phyloP scores from a whole-genome alignment of 257 asterid species.

The Capsicum baccatum region DNA sequence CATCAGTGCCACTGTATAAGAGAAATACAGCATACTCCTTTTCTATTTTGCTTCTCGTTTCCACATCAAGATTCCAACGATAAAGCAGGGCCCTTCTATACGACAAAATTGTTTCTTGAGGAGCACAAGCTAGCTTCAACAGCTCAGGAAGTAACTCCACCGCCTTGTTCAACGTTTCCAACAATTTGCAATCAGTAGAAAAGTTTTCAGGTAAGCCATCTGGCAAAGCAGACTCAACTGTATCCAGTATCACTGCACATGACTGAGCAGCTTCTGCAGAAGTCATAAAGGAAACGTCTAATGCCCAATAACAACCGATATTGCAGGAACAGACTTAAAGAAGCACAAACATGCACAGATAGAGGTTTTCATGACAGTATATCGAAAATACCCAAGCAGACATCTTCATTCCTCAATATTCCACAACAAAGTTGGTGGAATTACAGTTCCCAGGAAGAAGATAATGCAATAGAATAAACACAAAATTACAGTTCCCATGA shows the following conservation, averaged over 20 bases:
- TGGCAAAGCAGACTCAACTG: constrained; percentile 76
- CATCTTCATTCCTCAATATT: not conserved
- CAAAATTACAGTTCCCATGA: not conserved
- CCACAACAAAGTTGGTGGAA: not conserved
- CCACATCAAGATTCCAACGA: constrained; percentile 73
- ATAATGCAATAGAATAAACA: not conserved
- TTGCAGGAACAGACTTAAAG: not conserved
- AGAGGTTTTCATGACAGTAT: not conserved
- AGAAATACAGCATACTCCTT: constrained; percentile 78
- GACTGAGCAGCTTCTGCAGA: constrained; percentile 88
- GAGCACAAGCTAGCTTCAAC: constrained; percentile 62
- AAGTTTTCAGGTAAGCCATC: constrained; percentile 70
- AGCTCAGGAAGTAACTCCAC: constrained; percentile 91
- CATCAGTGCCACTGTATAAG: constrained; percentile 81
- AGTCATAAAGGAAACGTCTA: constrained; percentile 17
- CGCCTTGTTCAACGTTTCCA: constrained; percentile 72
- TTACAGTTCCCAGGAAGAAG: not conserved
- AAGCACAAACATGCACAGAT: constrained; percentile 16
- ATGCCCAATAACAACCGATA: not conserved
- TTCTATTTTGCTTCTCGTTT: constrained; percentile 65
- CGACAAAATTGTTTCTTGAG: constrained; percentile 70
- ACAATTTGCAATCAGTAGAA: constrained; percentile 64
- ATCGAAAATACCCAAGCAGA: not conserved
- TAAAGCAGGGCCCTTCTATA: constrained; percentile 82
- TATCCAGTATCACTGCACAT: constrained; percentile 74